Evolutionary conservation across 2,329 filamentous ascomycete species (phyloP), one percentile per base, ranked within the genome.

Genomic region (Lecanicillium sp.): DNA sequence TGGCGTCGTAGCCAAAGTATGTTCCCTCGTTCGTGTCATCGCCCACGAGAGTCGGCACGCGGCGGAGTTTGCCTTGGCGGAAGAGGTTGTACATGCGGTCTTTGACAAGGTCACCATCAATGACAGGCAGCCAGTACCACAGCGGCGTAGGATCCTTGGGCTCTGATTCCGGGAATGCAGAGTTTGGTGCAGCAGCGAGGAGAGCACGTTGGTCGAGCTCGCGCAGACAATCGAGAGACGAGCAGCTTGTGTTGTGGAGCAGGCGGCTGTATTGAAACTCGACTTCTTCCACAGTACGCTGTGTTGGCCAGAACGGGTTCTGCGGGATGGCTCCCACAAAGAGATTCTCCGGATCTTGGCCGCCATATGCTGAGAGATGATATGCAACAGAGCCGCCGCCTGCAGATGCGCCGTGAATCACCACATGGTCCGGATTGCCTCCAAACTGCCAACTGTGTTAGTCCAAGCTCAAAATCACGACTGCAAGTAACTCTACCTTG

Each of bases 371-470:
- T 1, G 63, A 55, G 3, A 77, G 53, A 40, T 77, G 73, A 43
- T 75, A 59, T 3, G 67, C 64, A 1, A 80, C 74, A 11, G 73
- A 75, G 3, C 71, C 75, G 4, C 64, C 77, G 5, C 78, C 78
- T 2, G 78, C 73, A 3, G 73, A 79, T n/a, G 68, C 67, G 3
- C 78, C 76, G 44, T 78, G 71, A 33, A 82, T 69, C 0, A 78
- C 71, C 20, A 82, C 71, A 45, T 74, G 71, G 17, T 64, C 51
- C 0, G 74, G 71, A 45, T 80, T 69, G 1, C 78, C 78, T 7
- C 77, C 73, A 43, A 79, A 79, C 55, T 64, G 33, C 14, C 4
- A 9, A 7, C 7, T 25, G 14, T 6, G 33, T 34, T n/a, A 34
- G 19, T n/a, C 8, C 15, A n/a, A 14, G 18, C 11, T 25, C 9